phyloP scores from a whole-genome alignment of 768 basidiomycete species.

The Trametes elegans region DNA sequence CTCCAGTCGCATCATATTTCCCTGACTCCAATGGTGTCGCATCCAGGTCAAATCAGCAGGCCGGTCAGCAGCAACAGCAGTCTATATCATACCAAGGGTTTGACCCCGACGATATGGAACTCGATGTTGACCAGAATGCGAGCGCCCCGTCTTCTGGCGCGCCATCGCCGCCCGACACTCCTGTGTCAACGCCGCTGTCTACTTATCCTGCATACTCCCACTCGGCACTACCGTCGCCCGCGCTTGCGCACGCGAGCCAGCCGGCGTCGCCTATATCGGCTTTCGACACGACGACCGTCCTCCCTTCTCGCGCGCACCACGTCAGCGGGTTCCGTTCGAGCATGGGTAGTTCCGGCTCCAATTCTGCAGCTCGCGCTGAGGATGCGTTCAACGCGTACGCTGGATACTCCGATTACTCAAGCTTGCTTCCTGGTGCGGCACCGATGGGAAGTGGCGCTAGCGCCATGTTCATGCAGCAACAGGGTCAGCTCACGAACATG shows the following conservation, averaged over 20 bases:
- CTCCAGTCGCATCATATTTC: slow-evolving; percentile 24
- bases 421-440: slow-evolving; percentile 51
- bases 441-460: slow-evolving; percentile 12
- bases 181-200: slow-evolving; percentile 41
- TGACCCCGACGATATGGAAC: slow-evolving; percentile 81
- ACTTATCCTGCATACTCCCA: slow-evolving; percentile 28
- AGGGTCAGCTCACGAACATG: slow-evolving; percentile 40
- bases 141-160: slow-evolving; percentile 35
- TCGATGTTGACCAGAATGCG: slow-evolving; percentile 52
- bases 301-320: slow-evolving; percentile 41
- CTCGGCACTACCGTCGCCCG: slow-evolving; percentile 28
- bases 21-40: slow-evolving; percentile 17
- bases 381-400: slow-evolving; percentile 72
- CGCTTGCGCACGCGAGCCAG: slow-evolving; percentile 31
- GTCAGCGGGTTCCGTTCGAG: slow-evolving; percentile 35
- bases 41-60: slow-evolving; percentile 14
- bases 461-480: slow-evolving; percentile 27
- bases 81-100: slow-evolving; percentile 41
- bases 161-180: slow-evolving; percentile 44
- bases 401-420: slow-evolving; percentile 63
- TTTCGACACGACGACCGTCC: slow-evolving; percentile 54
- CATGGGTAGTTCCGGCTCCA: slow-evolving; percentile 29
- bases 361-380: slow-evolving; percentile 31
- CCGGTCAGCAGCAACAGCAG: slow-evolving; percentile 16
- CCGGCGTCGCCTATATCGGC: slow-evolving; percentile 43